phyloP scores from a whole-genome alignment of 139 green algal genomes.

The Deuterostichococcus epilithicus region DNA sequence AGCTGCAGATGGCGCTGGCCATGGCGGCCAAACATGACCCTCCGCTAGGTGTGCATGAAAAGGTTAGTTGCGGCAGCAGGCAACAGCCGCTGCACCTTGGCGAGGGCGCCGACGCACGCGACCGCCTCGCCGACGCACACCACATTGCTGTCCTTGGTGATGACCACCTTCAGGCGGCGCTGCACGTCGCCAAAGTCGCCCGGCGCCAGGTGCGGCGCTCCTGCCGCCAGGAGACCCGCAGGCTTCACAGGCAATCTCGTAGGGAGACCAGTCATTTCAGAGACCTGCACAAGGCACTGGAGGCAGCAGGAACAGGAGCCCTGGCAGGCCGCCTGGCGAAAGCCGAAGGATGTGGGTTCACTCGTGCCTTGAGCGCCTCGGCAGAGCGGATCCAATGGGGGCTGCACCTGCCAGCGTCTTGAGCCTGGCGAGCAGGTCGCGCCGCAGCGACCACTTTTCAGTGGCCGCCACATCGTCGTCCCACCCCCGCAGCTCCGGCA shows the following conservation, averaged over 20 bases:
- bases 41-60: no score
- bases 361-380: no score
- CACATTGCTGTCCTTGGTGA: conserved; percentile 84
- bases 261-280: background rate
- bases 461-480: conserved; percentile 75
- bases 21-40: no score
- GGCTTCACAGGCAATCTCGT: conserved; percentile 15
- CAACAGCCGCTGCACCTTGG: conserved; percentile 24
- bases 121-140: conserved; percentile 68
- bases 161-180: conserved; percentile 76
- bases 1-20: no score
- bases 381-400: no score
- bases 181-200: conserved; percentile 64
- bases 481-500: conserved; percentile 34
- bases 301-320: no score
- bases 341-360: no score
- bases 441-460: conserved; percentile 88
- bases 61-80: background rate
- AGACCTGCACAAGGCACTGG: background rate
- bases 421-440: conserved; percentile 59
- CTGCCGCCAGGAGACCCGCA: background rate
- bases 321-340: no score
- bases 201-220: conserved; percentile 25
- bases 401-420: conserved; percentile 41
- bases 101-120: conserved; percentile 47